These are phyloP conservation scores for Persicaria maculosa DNA, from an alignment of 148 eudicot genomes.

Conservation along the genomic window DNA sequence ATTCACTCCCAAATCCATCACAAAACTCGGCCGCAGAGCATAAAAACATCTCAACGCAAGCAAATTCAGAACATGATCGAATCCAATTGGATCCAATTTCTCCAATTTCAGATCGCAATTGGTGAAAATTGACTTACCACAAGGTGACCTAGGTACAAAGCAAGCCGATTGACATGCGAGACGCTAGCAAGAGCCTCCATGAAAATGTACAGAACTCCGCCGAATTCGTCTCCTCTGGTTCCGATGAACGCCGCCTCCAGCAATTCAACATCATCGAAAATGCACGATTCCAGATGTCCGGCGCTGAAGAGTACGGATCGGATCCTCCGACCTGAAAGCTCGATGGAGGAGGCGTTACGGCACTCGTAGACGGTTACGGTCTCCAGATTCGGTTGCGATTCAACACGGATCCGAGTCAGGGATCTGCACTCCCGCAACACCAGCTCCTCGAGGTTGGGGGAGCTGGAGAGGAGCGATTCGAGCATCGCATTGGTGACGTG, in stretches of 20 bases:
- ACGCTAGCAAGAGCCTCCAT: slow-evolving; percentile 19
- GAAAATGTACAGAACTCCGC: slow-evolving; percentile 29
- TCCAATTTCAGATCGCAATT: not conserved
- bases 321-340: slow-evolving; percentile 22
- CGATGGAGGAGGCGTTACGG: slow-evolving; percentile 20
- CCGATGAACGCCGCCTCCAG: slow-evolving; percentile 31
- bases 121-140: slow-evolving; percentile 22
- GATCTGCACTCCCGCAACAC: slow-evolving; percentile 26
- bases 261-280: slow-evolving; percentile 12
- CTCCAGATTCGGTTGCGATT: slow-evolving; percentile 12
- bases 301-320: slow-evolving; percentile 27
- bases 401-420: slow-evolving; percentile 18
- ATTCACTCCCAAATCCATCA: slow-evolving; percentile 23
- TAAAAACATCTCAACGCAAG: not conserved
- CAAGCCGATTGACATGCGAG: slow-evolving; percentile 22
- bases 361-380: slow-evolving; percentile 31
- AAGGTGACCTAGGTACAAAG: slow-evolving; percentile 33
- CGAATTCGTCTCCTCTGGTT: slow-evolving; percentile 35
- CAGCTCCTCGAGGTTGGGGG: slow-evolving; percentile 18
- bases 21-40: slow-evolving; percentile 29
- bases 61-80: not conserved
- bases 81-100: not conserved
- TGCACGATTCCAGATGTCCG: slow-evolving; percentile 24
- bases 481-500: slow-evolving; percentile 24
- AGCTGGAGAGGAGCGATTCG: slow-evolving; percentile 15